These are phyloP conservation scores for Fusarium nanum DNA, from an alignment of 2,329 filamentous ascomycete species.

Conservation along the genomic window DNA sequence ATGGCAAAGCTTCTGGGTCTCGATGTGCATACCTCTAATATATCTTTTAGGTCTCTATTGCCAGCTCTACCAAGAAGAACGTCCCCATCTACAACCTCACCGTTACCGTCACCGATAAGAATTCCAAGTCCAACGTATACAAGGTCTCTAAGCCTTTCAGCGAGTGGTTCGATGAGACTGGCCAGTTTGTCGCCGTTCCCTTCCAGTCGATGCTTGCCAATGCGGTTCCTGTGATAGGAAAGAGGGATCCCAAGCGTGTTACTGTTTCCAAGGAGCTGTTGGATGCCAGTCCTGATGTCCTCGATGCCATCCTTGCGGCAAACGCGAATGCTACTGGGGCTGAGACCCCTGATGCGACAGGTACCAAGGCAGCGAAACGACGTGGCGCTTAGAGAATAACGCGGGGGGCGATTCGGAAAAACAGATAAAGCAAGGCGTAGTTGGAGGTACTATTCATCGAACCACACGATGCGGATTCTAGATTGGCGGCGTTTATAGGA, in stretches of 20 bases:
- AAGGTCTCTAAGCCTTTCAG: slow-evolving; percentile 74
- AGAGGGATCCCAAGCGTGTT: slow-evolving; percentile 71
- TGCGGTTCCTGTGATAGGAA: slow-evolving; percentile 73
- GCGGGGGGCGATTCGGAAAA: slow-evolving; percentile 43
- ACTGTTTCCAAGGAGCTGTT: slow-evolving; percentile 53
- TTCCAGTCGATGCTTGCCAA: slow-evolving; percentile 83
- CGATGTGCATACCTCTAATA: slow-evolving; percentile 22
- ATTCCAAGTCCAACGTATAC: slow-evolving; percentile 56
- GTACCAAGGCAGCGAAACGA: slow-evolving; percentile 59
- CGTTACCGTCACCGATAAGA: slow-evolving; percentile 64
- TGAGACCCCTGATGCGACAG: slow-evolving; percentile 49
- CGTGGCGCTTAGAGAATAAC: slow-evolving; percentile 52
- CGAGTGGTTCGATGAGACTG: slow-evolving; percentile 79
- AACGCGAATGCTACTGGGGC: slow-evolving; percentile 46
- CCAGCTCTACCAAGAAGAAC: slow-evolving; percentile 80
- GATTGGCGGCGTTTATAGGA: slow-evolving; percentile 38
- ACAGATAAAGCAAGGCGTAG: not conserved
- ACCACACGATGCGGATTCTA: slow-evolving; percentile 6
- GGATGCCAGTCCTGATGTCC: slow-evolving; percentile 58
- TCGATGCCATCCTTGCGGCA: slow-evolving; percentile 61
- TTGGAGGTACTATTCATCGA: not conserved
- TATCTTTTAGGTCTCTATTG: slow-evolving; percentile 74
- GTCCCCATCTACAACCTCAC: slow-evolving; percentile 82
- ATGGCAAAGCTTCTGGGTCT: slow-evolving; percentile 54
- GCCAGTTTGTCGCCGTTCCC: slow-evolving; percentile 77